Evolutionary conservation across 768 basidiomycete genomes (phyloP).

Genomic region (Boletus sp.): DNA sequence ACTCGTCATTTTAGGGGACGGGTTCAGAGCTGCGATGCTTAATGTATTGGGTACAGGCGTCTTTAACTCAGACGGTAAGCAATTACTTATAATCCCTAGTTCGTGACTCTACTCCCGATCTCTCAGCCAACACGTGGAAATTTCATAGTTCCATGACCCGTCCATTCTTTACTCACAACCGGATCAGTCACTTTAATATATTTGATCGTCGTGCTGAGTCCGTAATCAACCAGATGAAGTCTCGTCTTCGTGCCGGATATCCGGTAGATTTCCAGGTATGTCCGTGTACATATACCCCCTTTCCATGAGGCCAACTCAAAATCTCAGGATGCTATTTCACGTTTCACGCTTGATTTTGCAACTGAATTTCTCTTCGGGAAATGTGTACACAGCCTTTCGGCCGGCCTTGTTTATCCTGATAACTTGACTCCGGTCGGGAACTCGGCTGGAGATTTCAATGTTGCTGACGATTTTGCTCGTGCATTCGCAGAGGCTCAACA

Average conservation of each 20-base stretch:
- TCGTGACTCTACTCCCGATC: constrained; percentile 11
- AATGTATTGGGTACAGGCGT: constrained; percentile 61
- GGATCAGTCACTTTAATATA: constrained; percentile 57
- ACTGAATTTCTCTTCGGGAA: constrained; percentile 65
- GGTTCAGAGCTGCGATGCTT: constrained; percentile 43
- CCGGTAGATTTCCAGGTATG: constrained; percentile 59
- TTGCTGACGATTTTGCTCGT: constrained; percentile 43
- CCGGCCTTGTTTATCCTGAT: constrained; percentile 52
- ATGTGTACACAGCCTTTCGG: constrained; percentile 52
- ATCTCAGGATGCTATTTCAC: constrained; percentile 51
- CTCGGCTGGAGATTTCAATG: constrained; percentile 25
- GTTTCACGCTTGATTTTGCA: constrained; percentile 66
- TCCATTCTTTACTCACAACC: constrained; percentile 61
- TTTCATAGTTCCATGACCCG: constrained; percentile 66
- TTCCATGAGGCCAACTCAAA: neutral
- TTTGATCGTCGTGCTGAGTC: constrained; percentile 55
- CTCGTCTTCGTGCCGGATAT: constrained; percentile 47
- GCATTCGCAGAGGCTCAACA: constrained; percentile 52
- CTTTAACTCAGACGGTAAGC: constrained; percentile 64
- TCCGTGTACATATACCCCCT: neutral
- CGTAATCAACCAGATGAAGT: constrained; percentile 43
- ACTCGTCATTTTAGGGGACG: constrained; percentile 16
- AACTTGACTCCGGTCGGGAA: constrained; percentile 29
- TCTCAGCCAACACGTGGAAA: constrained; percentile 50
- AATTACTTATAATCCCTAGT: neutral